Evolutionary conservation across 176 grass and related monocot genomes (phyloP).

Genomic region (Ananas comosus): DNA sequence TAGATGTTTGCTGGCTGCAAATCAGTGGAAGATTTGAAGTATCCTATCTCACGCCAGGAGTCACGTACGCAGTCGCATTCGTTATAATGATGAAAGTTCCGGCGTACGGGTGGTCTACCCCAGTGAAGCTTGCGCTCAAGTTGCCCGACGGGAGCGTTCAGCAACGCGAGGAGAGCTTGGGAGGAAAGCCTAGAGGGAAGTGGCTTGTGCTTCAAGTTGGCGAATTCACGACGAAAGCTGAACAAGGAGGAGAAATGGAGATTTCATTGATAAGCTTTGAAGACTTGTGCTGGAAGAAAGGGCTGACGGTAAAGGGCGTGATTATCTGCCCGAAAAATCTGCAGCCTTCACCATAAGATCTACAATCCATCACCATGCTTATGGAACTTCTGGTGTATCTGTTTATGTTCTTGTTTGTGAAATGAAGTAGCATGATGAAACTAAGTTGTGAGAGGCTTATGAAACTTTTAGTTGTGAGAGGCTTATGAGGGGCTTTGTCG

Average conservation of each 20-base stretch:
- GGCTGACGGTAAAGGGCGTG: slow-evolving; percentile 43
- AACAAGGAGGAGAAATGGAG: slow-evolving; percentile 18
- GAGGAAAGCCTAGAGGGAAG: slow-evolving; percentile 18
- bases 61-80: slow-evolving; percentile 29
- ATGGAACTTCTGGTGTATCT: too few species aligned
- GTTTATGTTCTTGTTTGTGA: too few species aligned
- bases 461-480: too few species aligned
- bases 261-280: slow-evolving; percentile 37
- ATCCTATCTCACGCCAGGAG: slow-evolving; percentile 36
- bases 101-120: slow-evolving; percentile 16
- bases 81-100: slow-evolving; percentile 18
- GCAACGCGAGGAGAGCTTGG: slow-evolving; percentile 29
- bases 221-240: slow-evolving; percentile 7
- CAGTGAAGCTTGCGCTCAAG: slow-evolving; percentile 36
- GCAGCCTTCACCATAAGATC: too few species aligned
- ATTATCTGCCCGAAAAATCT: slow-evolving; percentile 25
- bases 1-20: slow-evolving; percentile 49
- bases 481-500: too few species aligned
- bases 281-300: slow-evolving; percentile 30
- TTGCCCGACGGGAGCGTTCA: slow-evolving; percentile 27
- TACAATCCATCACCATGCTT: too few species aligned
- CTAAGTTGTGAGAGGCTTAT: too few species aligned
- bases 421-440: too few species aligned
- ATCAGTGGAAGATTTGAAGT: slow-evolving; percentile 32
- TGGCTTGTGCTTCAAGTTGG: slow-evolving; percentile 39